phyloP scores from a whole-genome alignment of 495 filamentous ascomycete genomes.

The Lasiosphaeriaceae sp. region DNA sequence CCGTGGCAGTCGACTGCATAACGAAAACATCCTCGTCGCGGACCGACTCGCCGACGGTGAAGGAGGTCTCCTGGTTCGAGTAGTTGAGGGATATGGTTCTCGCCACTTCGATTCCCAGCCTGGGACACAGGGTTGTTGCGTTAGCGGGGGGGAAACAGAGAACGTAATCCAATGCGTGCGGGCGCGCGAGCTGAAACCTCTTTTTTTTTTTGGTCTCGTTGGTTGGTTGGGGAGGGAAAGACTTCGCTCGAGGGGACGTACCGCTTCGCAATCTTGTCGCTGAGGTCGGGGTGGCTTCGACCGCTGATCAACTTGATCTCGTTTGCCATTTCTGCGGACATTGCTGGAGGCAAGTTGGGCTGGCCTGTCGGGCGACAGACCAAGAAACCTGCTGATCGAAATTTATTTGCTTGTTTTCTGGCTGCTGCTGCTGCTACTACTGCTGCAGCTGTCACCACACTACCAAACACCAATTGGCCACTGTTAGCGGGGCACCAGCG shows the following conservation, averaged over 20 bases:
- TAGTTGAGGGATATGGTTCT: constrained; percentile 94
- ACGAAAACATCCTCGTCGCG: constrained; percentile 99
- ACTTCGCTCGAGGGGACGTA: constrained; percentile 35
- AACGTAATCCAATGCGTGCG: neutral
- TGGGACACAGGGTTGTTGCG: constrained; percentile 26
- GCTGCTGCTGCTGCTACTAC: neutral
- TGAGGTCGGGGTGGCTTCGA: constrained; percentile 90
- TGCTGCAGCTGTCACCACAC: constrained; percentile 3
- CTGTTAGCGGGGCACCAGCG: constrained; percentile 27
- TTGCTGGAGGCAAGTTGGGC: constrained; percentile 18
- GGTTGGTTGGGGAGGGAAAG: too few species aligned
- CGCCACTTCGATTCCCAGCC: constrained; percentile 92
- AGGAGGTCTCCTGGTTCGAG: constrained; percentile 95
- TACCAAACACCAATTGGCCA: too few species aligned
- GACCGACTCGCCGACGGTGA: constrained; percentile 95
- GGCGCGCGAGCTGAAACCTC: neutral
- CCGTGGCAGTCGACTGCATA: constrained; percentile 88
- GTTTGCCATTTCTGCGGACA: constrained; percentile 60
- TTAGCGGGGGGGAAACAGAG: neutral
- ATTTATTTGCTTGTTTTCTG: constrained; percentile 15
- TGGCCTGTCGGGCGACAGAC: constrained; percentile 19
- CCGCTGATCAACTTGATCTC: constrained; percentile 95
- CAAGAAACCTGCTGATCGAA: constrained; percentile 12
- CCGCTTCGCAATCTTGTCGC: constrained; percentile 87
- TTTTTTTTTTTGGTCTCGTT: neutral